Percentiles rank a stretch among this genome's conserved stretches.
Conservation (phyloP, 2,329 filamentous ascomycete genomes). For the Aspergillus vadensis region DNA sequence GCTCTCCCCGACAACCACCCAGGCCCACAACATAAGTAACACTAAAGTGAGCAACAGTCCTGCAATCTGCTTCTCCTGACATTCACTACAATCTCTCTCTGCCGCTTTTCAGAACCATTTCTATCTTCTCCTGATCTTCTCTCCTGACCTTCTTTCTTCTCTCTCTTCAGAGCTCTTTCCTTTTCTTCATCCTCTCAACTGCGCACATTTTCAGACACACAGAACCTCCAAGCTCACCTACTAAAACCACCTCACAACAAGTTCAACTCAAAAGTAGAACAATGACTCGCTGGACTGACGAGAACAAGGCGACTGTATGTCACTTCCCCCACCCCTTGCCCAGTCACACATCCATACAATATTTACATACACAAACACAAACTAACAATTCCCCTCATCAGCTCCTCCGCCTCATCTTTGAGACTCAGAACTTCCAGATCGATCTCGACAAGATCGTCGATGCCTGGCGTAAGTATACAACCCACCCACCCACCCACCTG, state of each 20-base stretch:
- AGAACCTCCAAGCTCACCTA: background rate
- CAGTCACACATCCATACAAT: background rate
- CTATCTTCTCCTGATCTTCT: too few species aligned
- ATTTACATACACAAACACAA: background rate
- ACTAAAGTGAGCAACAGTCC: background rate
- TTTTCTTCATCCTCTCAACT: background rate
- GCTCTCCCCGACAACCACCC: background rate
- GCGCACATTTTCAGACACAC: background rate
- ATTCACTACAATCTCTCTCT: background rate
- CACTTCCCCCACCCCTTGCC: background rate
- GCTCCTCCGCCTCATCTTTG: slow-evolving; percentile 4
- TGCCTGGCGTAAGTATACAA: slow-evolving; percentile 5
- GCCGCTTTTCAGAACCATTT: background rate
- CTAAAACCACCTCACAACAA: background rate
- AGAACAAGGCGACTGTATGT: background rate
- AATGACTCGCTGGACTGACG: background rate
- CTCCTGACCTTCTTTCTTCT: background rate
- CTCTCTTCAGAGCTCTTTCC: background rate
- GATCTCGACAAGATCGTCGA: slow-evolving; percentile 3
- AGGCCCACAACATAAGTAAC: background rate
- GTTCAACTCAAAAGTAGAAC: background rate
- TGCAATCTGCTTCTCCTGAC: background rate
- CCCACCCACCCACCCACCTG: background rate
- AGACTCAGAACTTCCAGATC: slow-evolving; percentile 3
- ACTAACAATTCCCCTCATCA: background rate